These are phyloP conservation scores for Tripterygium wilfordii DNA, from an alignment of 177 flowering plant species.

Conservation along the genomic window DNA sequence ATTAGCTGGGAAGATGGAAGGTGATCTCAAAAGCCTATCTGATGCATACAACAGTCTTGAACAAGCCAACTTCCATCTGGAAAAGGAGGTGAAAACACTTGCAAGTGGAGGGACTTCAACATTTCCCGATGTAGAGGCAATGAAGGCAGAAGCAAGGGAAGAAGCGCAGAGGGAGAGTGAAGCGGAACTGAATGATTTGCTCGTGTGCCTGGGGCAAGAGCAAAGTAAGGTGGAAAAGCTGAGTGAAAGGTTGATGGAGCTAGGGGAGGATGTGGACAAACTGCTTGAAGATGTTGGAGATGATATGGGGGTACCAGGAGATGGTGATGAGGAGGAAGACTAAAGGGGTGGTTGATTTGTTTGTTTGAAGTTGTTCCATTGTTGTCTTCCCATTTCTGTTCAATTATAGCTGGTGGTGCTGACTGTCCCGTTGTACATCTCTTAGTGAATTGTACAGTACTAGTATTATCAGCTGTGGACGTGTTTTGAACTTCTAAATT, in stretches of 20 bases:
- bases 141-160: conserved; percentile 78
- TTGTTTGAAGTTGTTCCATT: background rate
- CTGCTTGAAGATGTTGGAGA: conserved; percentile 91
- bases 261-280: conserved; percentile 85
- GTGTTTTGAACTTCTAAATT: too few relatives aligned
- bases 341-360: conserved; percentile 5
- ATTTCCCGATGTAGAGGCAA: conserved; percentile 45
- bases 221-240: conserved; percentile 90
- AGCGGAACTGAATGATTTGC: conserved; percentile 78
- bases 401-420: background rate
- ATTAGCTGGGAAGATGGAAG: conserved; percentile 62
- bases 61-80: conserved; percentile 65
- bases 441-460: conserved; percentile 13
- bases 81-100: conserved; percentile 57
- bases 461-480: background rate
- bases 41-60: conserved; percentile 94
- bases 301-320: conserved; percentile 54
- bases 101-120: conserved; percentile 39
- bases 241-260: conserved; percentile 58
- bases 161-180: conserved; percentile 92
- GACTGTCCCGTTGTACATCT: conserved; percentile 13
- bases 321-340: conserved; percentile 59
- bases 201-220: conserved; percentile 96
- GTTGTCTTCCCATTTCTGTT: background rate
- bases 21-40: conserved; percentile 82